These are phyloP conservation scores for Jamesozyma lodderae DNA, from an alignment of 805 yeast genomes.

Conservation along the genomic window DNA sequence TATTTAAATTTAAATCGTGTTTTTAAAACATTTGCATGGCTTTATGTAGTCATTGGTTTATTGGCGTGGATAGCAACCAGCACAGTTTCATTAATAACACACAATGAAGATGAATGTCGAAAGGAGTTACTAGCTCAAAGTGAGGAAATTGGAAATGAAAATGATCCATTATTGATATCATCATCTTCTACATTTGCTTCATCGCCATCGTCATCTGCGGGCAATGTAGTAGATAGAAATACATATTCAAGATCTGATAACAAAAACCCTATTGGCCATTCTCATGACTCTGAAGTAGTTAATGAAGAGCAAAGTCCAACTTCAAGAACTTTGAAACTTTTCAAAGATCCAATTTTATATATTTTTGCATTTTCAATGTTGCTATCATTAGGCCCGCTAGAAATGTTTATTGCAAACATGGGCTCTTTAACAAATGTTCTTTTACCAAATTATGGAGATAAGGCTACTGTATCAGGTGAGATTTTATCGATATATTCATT, in stretches of 20 bases:
- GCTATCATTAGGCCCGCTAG: conserved; percentile 72
- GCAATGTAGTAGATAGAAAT: background rate
- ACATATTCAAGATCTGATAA: background rate
- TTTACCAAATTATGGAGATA: conserved; percentile 5
- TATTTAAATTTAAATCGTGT: conserved; percentile 41
- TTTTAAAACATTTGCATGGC: conserved; percentile 42
- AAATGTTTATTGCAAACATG: conserved; percentile 74
- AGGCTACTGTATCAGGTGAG: conserved; percentile 26
- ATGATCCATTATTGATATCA: conserved; percentile 14
- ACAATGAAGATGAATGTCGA: conserved; percentile 24
- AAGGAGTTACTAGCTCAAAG: conserved; percentile 3
- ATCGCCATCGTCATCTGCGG: background rate
- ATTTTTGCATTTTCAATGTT: conserved; percentile 54
- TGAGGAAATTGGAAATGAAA: conserved; percentile 18
- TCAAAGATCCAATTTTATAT: conserved; percentile 54
- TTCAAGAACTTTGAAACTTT: conserved; percentile 10
- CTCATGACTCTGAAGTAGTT: background rate
- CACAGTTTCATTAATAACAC: conserved; percentile 46
- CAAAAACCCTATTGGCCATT: conserved; percentile 3
- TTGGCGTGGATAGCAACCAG: conserved; percentile 58
- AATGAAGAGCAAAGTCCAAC: background rate
- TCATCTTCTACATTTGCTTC: background rate
- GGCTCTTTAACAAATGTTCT: conserved; percentile 50
- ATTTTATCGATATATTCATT: conserved; percentile 50
- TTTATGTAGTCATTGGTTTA: conserved; percentile 49